phyloP scores from a whole-genome alignment of 345 rosid genomes.

The Populus tremula region DNA sequence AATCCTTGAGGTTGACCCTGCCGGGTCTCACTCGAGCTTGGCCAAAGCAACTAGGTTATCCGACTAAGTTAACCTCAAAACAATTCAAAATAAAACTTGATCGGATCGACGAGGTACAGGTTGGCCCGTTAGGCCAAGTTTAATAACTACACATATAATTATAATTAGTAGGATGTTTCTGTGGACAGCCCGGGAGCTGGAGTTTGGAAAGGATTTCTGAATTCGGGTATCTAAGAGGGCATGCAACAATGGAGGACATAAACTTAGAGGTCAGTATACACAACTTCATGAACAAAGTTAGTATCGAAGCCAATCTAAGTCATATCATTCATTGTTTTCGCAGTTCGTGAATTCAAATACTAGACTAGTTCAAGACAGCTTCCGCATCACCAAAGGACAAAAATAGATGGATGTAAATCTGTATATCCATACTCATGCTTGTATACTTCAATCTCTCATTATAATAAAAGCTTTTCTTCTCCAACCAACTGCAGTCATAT shows the following conservation, averaged over 20 bases:
- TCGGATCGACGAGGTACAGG: too few species aligned
- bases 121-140: too few species aligned
- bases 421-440: not conserved
- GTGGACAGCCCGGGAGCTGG: slow-evolving; percentile 37
- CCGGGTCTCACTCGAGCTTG: too few species aligned
- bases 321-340: slow-evolving; percentile 16
- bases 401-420: not conserved
- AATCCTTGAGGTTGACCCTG: too few species aligned
- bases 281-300: not conserved
- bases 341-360: slow-evolving; percentile 49
- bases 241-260: slow-evolving; percentile 43
- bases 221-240: slow-evolving; percentile 49
- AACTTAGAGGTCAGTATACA: slow-evolving; percentile 42
- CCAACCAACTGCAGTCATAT: too few species aligned
- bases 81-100: too few species aligned
- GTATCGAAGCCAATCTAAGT: not conserved
- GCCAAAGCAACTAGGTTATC: too few species aligned
- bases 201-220: slow-evolving; percentile 49
- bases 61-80: too few species aligned
- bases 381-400: slow-evolving; percentile 38
- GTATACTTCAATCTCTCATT: too few species aligned
- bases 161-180: too few species aligned
- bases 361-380: slow-evolving; percentile 38
- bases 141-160: too few species aligned
- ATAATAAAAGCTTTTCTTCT: too few species aligned